Evolutionary conservation across 176 grass and related monocot genomes (phyloP), one percentile per base, ranked within the genome.

Genomic region (Rhynchospora tenuis): DNA sequence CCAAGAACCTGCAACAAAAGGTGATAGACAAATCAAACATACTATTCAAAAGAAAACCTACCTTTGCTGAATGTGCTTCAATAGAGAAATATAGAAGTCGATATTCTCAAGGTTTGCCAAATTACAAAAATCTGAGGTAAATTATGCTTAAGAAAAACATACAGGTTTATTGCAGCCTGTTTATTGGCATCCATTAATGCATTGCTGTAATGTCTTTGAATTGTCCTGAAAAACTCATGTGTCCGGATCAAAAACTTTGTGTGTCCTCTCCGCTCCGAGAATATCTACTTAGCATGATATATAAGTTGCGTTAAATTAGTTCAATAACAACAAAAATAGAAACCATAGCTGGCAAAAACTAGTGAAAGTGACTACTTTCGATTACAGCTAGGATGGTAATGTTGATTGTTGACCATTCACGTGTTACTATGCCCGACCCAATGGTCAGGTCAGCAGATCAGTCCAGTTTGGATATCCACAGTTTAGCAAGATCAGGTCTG

Each of bases 111-210:
- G 24, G 24, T 56, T 16, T 54, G 11, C 23, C 27, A 56, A 56
- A 56, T 7, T 15, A 52, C 48, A 77, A 76, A 26, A 29, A 77
- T 56, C 24, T 29, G 24, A 54, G 71, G 1, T 13, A 52, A 23
- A 50, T 55, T 24, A 56, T 31, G 14, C 12, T 7, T 82, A 2
- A 47, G 51, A 43, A 87, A 43, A 84, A 90, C 90, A 16, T 94
- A 98, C 95, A 98, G 88, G 82, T 98, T 98, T 92, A 98, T 98
- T 57, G 95, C 92, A 64, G 85, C 89, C 78, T 98, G 95, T 50
- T 98, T 98, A 85, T 94, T 85, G 83, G 89, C 90, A 93, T 98
- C 95, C 81, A 92, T 91, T 73, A 88, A 98, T 27, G 95, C 88
- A 69, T 98, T 98, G 84, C 89, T 98, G 83, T 94, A 98, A 83